Evolutionary conservation across 2,329 filamentous ascomycete genomes (phyloP).

Genomic region (Xylariaceae sp.): DNA sequence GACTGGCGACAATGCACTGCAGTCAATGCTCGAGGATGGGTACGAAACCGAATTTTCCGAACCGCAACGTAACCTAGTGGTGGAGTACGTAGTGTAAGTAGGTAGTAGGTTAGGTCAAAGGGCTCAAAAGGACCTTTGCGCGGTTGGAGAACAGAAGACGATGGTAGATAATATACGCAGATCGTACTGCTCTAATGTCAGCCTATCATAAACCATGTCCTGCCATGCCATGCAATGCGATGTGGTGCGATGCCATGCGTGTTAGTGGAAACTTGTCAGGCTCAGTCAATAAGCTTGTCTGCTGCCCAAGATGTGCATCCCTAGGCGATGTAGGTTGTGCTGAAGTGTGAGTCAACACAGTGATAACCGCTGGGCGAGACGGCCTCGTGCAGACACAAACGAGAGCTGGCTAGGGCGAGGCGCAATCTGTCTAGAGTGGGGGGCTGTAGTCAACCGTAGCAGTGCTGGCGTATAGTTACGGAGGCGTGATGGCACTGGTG

Average conservation of each 20-base stretch:
- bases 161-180: not conserved
- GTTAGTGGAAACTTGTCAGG: slow-evolving; percentile 14
- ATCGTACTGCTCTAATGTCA: slow-evolving; percentile 15
- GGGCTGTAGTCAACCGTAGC: slow-evolving; percentile 23
- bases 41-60: slow-evolving; percentile 8
- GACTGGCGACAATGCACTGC: not conserved
- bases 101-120: no score
- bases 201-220: slow-evolving; percentile 13
- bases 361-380: slow-evolving; percentile 19
- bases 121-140: no score
- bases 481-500: slow-evolving; percentile 14
- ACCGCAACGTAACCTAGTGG: not conserved
- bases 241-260: slow-evolving; percentile 13
- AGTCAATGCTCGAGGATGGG: not conserved
- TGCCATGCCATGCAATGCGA: slow-evolving; percentile 12
- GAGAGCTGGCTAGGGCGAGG: slow-evolving; percentile 17
- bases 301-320: slow-evolving; percentile 15
- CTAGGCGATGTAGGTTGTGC: slow-evolving; percentile 18
- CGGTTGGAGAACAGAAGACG: not conserved
- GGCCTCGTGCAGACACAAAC: slow-evolving; percentile 23
- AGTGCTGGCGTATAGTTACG: not conserved
- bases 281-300: slow-evolving; percentile 16
- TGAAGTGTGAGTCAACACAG: slow-evolving; percentile 25
- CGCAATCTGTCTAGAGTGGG: slow-evolving; percentile 14
- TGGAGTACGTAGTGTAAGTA: not conserved